Evolutionary conservation across 2,329 filamentous ascomycete species (phyloP), one percentile per base, ranked within the genome.

Genomic region (Ophiostoma sp.): DNA sequence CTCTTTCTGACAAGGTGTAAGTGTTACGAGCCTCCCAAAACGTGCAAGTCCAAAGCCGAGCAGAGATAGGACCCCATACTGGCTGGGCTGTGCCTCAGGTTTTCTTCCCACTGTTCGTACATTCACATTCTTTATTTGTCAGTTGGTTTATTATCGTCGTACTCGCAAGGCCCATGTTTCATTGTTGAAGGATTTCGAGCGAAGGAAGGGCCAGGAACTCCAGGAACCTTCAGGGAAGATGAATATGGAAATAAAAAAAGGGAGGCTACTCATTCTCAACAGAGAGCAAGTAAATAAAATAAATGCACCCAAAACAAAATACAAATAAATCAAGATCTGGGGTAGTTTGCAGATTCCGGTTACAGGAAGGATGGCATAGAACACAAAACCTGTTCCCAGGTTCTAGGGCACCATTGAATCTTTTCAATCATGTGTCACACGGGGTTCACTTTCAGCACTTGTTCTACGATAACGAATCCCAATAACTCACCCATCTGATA

Each of bases 11-110:
- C 39, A 42, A 42, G 39, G 19, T 22, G 50, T n/a, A 7, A 17
- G 61, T 64, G 61, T 17, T 64, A 64, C 61, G 61, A 64, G 36
- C 33, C 61, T 64, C 61, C 61, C 57, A 28, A 64, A 64, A 42
- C 36, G 61, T 42, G n/a, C 33, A 25, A 19, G 61, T 45, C 36
- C 45, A 28, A 66, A 28, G 61, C 61, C 61, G 61, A 45, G 28
- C 22, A 28, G 6, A 28, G 61, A 64, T 25, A 42, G 61, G 36
- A 66, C 39, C n/a, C 15, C 15, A 17, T 17, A 66, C 22, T 8
- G 8, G 9, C 50, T 48, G 15, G 15, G 42, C 42, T 31, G 25
- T 57, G 25, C 25, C 25, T 57, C 25, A 55, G 52, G 28, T 33
- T 63, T n/a, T 17, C 22, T 22, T 61, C 6, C 31, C 17, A 22